Evolutionary conservation across 441 rosid genomes (phyloP).

Genomic region (Aquilaria agallochum): DNA sequence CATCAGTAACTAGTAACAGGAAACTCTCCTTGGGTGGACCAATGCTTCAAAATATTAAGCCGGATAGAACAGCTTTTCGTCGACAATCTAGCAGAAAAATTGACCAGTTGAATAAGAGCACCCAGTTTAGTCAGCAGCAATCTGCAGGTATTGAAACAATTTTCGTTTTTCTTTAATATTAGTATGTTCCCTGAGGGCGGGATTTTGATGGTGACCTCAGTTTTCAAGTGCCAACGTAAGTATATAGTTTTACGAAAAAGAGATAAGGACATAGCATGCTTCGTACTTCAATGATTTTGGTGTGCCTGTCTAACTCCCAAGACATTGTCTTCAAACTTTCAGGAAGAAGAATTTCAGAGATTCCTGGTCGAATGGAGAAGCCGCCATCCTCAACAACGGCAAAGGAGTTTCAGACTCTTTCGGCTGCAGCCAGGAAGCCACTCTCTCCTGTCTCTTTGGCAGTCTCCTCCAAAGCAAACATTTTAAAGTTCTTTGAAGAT

Average conservation of each 20-base stretch:
- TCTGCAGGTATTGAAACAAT: constrained; percentile 21
- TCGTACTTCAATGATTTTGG: background rate
- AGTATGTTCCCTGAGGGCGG: no score
- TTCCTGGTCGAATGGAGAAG: constrained; percentile 32
- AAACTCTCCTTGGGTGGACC: constrained; percentile 78
- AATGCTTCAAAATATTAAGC: constrained; percentile 54
- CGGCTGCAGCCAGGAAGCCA: constrained; percentile 39
- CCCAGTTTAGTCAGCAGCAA: constrained; percentile 21
- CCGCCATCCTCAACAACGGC: constrained; percentile 24
- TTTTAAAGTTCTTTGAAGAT: constrained; percentile 40
- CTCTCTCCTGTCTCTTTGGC: constrained; percentile 53
- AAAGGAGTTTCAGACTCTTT: constrained; percentile 23
- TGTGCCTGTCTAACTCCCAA: background rate
- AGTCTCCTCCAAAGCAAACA: constrained; percentile 35
- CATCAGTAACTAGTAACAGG: constrained; percentile 35
- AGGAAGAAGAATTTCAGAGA: constrained; percentile 58
- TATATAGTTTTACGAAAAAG: no score
- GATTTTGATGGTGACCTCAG: no score
- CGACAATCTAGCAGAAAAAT: constrained; percentile 27
- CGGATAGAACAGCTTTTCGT: constrained; percentile 35
- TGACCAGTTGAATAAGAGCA: constrained; percentile 28
- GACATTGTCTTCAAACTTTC: constrained; percentile 9
- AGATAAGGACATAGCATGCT: constrained; percentile 8
- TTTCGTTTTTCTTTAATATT: constrained; percentile 16
- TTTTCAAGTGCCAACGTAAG: no score